These are phyloP conservation scores for Arthrobotrys pseudoclavata DNA, from an alignment of 2,329 filamentous ascomycete genomes.

Conservation along the genomic window DNA sequence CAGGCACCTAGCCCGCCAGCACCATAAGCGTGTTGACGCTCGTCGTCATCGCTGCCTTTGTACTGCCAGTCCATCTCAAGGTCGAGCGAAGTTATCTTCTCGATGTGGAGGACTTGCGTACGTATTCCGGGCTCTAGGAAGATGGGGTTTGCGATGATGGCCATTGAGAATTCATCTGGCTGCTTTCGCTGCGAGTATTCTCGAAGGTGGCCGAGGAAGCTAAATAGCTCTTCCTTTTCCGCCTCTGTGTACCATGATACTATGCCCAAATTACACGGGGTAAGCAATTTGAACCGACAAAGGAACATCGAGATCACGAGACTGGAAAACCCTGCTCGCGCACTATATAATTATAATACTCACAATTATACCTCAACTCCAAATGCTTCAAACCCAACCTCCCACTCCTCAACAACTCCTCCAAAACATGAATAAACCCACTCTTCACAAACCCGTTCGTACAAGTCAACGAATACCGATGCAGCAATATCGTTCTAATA, in stretches of 20 bases:
- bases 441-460: slow-evolving; percentile 14
- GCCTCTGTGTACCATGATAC: slow-evolving; percentile 15
- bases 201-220: slow-evolving; percentile 1
- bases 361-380: slow-evolving; percentile 16
- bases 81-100: slow-evolving; percentile 3
- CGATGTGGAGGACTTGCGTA: neutral
- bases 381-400: slow-evolving; percentile 19
- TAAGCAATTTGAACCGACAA: neutral
- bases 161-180: slow-evolving; percentile 14
- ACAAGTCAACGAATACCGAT: slow-evolving; percentile 21
- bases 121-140: neutral
- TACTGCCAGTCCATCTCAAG: slow-evolving; percentile 18
- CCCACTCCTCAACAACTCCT: neutral
- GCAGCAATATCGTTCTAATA: neutral
- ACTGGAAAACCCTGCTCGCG: neutral
- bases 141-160: slow-evolving; percentile 2
- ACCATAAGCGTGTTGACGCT: neutral
- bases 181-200: slow-evolving; percentile 14
- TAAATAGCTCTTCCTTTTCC: slow-evolving; percentile 6
- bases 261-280: neutral
- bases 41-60: neutral
- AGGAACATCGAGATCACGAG: neutral
- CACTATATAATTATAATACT: neutral
- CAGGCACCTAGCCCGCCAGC: neutral
- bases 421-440: slow-evolving; percentile 6